A percentile compares a stretch with the other conserved stretches of the same genome.
These are phyloP conservation scores for Cephalotrichum gorgonifer DNA, from an alignment of 2,329 filamentous ascomycete genomes.

Conservation along the genomic window DNA sequence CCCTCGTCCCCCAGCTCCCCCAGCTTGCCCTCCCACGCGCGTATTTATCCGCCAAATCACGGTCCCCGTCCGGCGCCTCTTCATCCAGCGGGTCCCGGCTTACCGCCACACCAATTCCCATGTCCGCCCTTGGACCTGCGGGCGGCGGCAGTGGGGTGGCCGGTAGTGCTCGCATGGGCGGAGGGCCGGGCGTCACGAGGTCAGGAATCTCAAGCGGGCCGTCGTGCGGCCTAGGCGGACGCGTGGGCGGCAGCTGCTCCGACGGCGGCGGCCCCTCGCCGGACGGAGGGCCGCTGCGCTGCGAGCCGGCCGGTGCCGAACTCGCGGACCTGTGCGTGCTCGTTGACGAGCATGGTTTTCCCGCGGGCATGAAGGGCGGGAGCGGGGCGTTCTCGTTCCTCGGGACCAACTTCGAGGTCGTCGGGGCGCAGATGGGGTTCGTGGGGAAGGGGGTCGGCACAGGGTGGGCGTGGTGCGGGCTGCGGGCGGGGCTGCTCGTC, in stretches of 20 bases:
- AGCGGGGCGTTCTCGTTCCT: conserved; percentile 15
- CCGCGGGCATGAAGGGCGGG: neutral
- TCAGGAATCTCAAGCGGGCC: conserved; percentile 24
- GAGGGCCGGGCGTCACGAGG: conserved; percentile 13
- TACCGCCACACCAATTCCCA: conserved; percentile 8
- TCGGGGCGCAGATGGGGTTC: conserved; percentile 26
- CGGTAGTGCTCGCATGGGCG: neutral
- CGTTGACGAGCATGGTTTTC: conserved; percentile 10
- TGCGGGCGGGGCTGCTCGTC: conserved; percentile 13
- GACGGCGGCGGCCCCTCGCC: neutral
- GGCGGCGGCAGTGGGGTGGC: neutral
- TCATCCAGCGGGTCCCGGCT: too few species aligned
- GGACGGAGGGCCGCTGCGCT: neutral
- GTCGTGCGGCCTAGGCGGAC: conserved; percentile 24
- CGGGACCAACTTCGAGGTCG: conserved; percentile 23
- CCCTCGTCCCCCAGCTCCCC: conserved; percentile 18
- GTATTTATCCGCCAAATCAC: conserved; percentile 19
- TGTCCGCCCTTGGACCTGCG: conserved; percentile 1
- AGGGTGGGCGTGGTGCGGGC: too few species aligned
- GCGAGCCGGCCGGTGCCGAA: too few species aligned
- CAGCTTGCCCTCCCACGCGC: conserved; percentile 21
- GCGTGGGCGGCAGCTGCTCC: conserved; percentile 16
- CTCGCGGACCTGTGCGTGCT: neutral
- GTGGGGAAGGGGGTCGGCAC: conserved; percentile 19
- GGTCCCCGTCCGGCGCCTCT: neutral